phyloP scores from a whole-genome alignment of 345 rosid species.

The Camelina laxa region DNA sequence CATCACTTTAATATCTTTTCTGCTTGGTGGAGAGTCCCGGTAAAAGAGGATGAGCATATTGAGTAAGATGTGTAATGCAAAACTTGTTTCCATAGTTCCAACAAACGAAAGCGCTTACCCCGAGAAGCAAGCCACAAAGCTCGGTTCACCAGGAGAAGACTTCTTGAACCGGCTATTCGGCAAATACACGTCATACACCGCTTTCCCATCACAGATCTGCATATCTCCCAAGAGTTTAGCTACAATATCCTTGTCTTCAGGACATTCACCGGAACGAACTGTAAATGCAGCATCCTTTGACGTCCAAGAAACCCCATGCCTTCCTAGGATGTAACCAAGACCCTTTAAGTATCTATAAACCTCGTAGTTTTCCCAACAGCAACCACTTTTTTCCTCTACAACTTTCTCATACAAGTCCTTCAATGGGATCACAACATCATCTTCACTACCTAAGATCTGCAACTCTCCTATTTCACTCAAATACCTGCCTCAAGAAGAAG shows the following conservation, averaged over 20 bases:
- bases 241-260: slow-evolving; percentile 19
- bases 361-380: slow-evolving; percentile 68
- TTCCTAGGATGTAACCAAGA: slow-evolving; percentile 74
- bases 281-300: slow-evolving; percentile 47
- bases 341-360: slow-evolving; percentile 71
- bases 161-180: slow-evolving; percentile 87
- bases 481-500: slow-evolving; percentile 47
- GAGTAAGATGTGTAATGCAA: background rate
- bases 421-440: slow-evolving; percentile 47
- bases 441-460: slow-evolving; percentile 52
- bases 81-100: background rate
- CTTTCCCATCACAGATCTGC: slow-evolving; percentile 51
- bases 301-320: slow-evolving; percentile 74
- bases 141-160: slow-evolving; percentile 81
- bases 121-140: slow-evolving; percentile 57
- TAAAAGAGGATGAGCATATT: slow-evolving; percentile 25
- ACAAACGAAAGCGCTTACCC: slow-evolving; percentile 48
- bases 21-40: slow-evolving; percentile 66
- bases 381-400: slow-evolving; percentile 53
- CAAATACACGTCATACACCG: slow-evolving; percentile 69
- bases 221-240: slow-evolving; percentile 48
- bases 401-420: slow-evolving; percentile 57
- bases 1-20: slow-evolving; percentile 54
- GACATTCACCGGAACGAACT: background rate
- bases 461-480: slow-evolving; percentile 80